These are phyloP conservation scores for Soucietia sequanensis DNA, from an alignment of 805 yeast genomes.

Conservation along the genomic window DNA sequence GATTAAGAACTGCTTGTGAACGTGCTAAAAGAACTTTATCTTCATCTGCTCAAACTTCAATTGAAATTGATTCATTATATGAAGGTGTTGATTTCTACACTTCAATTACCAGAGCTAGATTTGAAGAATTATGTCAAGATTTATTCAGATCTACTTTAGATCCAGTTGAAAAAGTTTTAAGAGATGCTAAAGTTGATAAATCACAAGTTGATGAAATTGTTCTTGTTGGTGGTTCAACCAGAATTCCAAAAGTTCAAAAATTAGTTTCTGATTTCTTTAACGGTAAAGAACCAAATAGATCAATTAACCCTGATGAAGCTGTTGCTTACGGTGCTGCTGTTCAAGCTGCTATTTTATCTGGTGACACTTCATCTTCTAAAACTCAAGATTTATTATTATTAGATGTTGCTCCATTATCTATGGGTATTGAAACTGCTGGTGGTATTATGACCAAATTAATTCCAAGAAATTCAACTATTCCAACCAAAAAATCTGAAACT, in stretches of 20 bases:
- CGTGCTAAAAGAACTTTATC: slow-evolving; percentile 99
- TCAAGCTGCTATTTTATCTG: slow-evolving; percentile 95
- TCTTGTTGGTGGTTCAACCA: slow-evolving; percentile 96
- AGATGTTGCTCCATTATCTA: slow-evolving; percentile 96
- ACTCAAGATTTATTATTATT: slow-evolving; percentile 91
- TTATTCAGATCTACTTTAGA: slow-evolving; percentile 90
- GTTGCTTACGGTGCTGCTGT: slow-evolving; percentile 99
- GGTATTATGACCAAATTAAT: slow-evolving; percentile 98
- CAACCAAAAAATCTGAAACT: slow-evolving; percentile 95
- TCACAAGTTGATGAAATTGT: slow-evolving; percentile 89
- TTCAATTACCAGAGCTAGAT: slow-evolving; percentile 94
- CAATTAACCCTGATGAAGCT: slow-evolving; percentile 98
- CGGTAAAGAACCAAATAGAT: slow-evolving; percentile 95
- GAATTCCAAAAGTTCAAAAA: slow-evolving; percentile 97
- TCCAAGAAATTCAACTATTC: slow-evolving; percentile 97
- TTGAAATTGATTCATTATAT: slow-evolving; percentile 90
- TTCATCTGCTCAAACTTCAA: slow-evolving; percentile 90
- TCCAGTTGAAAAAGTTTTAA: slow-evolving; percentile 93
- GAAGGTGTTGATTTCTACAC: slow-evolving; percentile 98
- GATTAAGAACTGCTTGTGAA: slow-evolving; percentile 98
- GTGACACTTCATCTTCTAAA: slow-evolving; percentile 93
- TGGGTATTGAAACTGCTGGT: slow-evolving; percentile 99
- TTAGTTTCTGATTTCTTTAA: slow-evolving; percentile 94
- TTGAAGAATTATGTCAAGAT: slow-evolving; percentile 94
- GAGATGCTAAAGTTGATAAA: slow-evolving; percentile 88